Percentiles rank a stretch among this genome's conserved stretches.
These are phyloP conservation scores for Yamadazyma sp. DNA, from an alignment of 805 yeast genomes.

Conservation along the genomic window DNA sequence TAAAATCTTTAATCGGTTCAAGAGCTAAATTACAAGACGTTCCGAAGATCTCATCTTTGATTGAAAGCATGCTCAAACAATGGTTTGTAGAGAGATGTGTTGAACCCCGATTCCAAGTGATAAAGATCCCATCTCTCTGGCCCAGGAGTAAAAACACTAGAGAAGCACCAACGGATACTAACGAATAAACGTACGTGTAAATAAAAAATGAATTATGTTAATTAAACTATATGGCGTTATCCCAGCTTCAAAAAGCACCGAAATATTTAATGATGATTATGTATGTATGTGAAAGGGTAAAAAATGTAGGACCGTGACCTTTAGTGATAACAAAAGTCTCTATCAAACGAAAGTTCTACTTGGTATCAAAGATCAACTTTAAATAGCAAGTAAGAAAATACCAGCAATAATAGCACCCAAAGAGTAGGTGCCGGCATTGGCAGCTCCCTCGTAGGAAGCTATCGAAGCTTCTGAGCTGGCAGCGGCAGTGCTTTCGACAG, in stretches of 20 bases:
- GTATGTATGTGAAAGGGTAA: conserved; percentile 1
- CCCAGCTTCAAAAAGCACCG: conserved; percentile 4
- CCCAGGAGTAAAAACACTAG: conserved; percentile 50
- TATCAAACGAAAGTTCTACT: background rate
- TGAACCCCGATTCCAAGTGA: conserved; percentile 87
- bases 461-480: conserved; percentile 5
- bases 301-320: background rate
- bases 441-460: conserved; percentile 16
- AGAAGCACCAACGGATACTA: conserved; percentile 20
- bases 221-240: background rate
- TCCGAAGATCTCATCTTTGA: conserved; percentile 83
- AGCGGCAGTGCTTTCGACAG: conserved; percentile 16
- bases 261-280: conserved; percentile 1
- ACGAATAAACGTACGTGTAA: conserved; percentile 3
- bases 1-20: conserved; percentile 89
- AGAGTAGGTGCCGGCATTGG: conserved; percentile 14
- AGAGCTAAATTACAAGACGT: conserved; percentile 89
- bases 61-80: conserved; percentile 76
- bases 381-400: conserved; percentile 14
- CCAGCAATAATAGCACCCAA: conserved; percentile 16
- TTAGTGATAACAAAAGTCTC: background rate
- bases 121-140: conserved; percentile 85
- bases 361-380: conserved; percentile 11
- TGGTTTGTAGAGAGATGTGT: conserved; percentile 95
- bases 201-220: conserved; percentile 4